A percentile compares a stretch with the other conserved stretches of the same genome.
These are phyloP conservation scores for Fremontodendron californicum DNA, from an alignment of 345 rosid genomes.

Conservation along the genomic window DNA sequence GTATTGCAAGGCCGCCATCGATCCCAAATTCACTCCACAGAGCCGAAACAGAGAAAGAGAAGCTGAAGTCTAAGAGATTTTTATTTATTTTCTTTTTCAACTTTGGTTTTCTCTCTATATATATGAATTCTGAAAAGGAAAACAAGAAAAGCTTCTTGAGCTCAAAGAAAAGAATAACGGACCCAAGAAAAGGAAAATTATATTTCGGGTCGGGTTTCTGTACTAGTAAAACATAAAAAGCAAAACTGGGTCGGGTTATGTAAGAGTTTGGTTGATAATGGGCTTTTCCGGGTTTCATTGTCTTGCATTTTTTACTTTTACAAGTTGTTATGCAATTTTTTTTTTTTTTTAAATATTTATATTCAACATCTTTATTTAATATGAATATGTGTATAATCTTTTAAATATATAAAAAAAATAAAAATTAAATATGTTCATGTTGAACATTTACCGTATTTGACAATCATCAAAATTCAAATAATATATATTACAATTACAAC, in stretches of 20 bases:
- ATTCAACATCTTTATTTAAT: too few relatives aligned
- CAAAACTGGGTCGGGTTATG: neutral
- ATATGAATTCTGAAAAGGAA: neutral
- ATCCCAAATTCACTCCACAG: slow-evolving; percentile 3
- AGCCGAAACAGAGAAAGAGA: neutral
- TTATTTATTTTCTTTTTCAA: neutral
- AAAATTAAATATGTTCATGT: too few relatives aligned
- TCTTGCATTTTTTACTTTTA: too few relatives aligned
- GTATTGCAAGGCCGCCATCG: slow-evolving; percentile 92
- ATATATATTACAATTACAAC: too few relatives aligned
- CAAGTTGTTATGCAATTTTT: too few relatives aligned
- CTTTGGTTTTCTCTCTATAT: neutral
- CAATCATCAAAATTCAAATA: too few relatives aligned
- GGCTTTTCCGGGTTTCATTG: neutral
- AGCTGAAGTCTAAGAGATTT: neutral
- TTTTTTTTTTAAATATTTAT: too few relatives aligned
- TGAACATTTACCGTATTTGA: too few relatives aligned
- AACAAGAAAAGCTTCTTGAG: too few relatives aligned
- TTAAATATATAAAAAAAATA: too few relatives aligned
- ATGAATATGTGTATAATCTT: too few relatives aligned
- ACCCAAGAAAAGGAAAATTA: neutral
- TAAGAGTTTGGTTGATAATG: neutral
- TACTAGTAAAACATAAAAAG: neutral
- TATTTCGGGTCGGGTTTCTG: neutral
- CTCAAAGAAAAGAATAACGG: neutral